Evolutionary conservation across 2,329 filamentous ascomycete species (phyloP), one percentile per base, ranked within the genome.

Genomic region (Aspergillus novofumigatus): DNA sequence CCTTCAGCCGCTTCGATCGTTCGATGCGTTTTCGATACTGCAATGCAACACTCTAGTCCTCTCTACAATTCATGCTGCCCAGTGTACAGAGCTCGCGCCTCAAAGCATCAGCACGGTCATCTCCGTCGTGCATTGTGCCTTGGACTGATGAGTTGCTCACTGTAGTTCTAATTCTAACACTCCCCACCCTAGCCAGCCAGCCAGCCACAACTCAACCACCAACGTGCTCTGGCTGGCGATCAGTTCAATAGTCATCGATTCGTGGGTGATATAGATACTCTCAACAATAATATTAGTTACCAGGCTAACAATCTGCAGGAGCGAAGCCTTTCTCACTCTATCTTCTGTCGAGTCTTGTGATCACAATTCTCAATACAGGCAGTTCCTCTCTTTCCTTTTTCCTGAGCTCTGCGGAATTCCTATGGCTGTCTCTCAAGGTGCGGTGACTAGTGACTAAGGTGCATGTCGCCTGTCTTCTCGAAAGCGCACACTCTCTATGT

Each of bases 21-120:
- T 70, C 66, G 65, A 68, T 69, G 67, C 68, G 60, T 67, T 65
- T 70, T 69, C 68, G 62, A 65, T 69, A 60, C 66, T 64, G 60
- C 51, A 35, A 20, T 51, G 9, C 44, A 38, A 25, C 32, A 14
- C 54, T 42, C 44, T 32, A 7, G 53, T 50, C 32, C 53, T 55
- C 55, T 53, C 48, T 57, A 54, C 49, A 28, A 50, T 35, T 49
- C 50, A 26, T 50, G 38, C 32, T 51, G 42, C 1, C 11, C 11
- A 4, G 53, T 11, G 49, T 10, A 32, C 32, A 29, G 49, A 21
- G 26, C 26, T 20, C 35, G n/a, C 5, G 49, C 28, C 49, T 21
- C 20, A 41, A 14, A 3, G 26, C n/a, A 11, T 41, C 35, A 32
- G 29, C 32, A 41, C 29, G 20, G 20, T 17, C 29, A 38, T 51